phyloP scores from a whole-genome alignment of 108 stramenopile species.

The Fragilaria crotonensis region DNA sequence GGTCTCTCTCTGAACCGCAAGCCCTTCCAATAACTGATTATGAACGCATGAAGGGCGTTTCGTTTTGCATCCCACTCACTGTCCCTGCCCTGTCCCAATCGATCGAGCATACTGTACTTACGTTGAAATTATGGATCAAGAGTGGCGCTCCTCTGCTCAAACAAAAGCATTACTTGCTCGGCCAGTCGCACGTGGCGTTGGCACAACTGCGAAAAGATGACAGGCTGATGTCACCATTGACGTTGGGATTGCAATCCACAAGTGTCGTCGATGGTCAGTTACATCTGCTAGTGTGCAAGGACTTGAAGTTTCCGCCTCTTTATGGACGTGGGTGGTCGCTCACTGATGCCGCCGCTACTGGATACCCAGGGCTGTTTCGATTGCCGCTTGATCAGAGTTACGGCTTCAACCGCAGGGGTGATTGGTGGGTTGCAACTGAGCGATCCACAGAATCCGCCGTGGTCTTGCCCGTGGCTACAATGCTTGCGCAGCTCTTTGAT shows the following conservation, averaged over 20 bases:
- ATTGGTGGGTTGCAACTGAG: slow-evolving; percentile 63
- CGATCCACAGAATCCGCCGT: slow-evolving; percentile 65
- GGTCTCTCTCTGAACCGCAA: slow-evolving; percentile 28
- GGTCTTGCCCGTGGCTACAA: slow-evolving; percentile 65
- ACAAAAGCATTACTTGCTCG: slow-evolving; percentile 29
- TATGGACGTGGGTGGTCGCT: slow-evolving; percentile 63
- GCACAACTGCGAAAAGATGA: slow-evolving; percentile 8
- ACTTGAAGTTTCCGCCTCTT: slow-evolving; percentile 47
- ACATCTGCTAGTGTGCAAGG: slow-evolving; percentile 22
- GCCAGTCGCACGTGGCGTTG: slow-evolving; percentile 2
- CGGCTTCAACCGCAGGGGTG: slow-evolving; percentile 27
- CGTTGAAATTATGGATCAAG: slow-evolving; percentile 36
- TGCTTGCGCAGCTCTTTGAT: slow-evolving; percentile 38
- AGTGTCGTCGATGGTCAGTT: slow-evolving; percentile 28
- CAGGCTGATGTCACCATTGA: neutral
- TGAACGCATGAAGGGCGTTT: slow-evolving; percentile 16
- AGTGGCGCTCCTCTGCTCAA: slow-evolving; percentile 31
- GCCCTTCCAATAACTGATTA: slow-evolving; percentile 9
- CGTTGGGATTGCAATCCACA: slow-evolving; percentile 5
- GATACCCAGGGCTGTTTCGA: slow-evolving; percentile 33
- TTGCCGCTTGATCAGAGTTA: slow-evolving; percentile 73
- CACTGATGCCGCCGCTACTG: slow-evolving; percentile 52
- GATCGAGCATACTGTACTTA: slow-evolving; percentile 8
- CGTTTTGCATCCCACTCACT: slow-evolving; percentile 54
- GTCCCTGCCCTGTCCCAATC: slow-evolving; percentile 30